Evolutionary conservation across 176 grass and related monocot genomes (phyloP), one percentile per base, ranked within the genome.

Genomic region (Aechmea fasciata): DNA sequence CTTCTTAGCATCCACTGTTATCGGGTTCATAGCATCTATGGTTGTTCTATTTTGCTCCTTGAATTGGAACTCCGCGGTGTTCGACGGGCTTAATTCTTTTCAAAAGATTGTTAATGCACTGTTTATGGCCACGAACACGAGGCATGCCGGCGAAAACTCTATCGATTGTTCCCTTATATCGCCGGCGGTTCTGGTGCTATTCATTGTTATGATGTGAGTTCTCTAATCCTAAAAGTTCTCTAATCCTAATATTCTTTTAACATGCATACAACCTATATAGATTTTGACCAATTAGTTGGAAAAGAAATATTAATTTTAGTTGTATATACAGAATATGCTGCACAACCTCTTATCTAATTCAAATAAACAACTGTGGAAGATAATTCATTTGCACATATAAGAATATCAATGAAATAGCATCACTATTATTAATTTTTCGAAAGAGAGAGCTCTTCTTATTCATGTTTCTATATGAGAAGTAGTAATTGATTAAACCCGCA

Each of bases 101-200:
- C 78, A 96, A 26, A 96, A 91, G 63, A 0, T 96, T 17, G 19
- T 71, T 3, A 80, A 69, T 13, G 83, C 92, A 1, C 22, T 89
- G 33, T 96, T 96, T 77, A 85, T 89, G 81, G 66, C 75, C 0
- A 83, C 79, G 24, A 96, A 91, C 18, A 62, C 61, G 13, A 79
- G 73, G 66, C 88, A 96, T 50, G 73, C 85, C 13, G 92, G 88
- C 8, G 92, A 96, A 59, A 91, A 87, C 65, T 91, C 85, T 19
- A 71, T 91, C 20, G 85, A 91, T 19, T 69, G 67, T 68, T 89
- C 88, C 19, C 80, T 91, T 29, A 49, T 89, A n/a, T 82, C 88
- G 10, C 88, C 85, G 11, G 83, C 88, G 0, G 78, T 78, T 50
- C 69, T 91, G 5, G 72, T 89, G 63, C 53, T 96, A 1, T 80